Percentiles rank a stretch among this genome's conserved stretches.
Evolutionary conservation across 2,329 filamentous ascomycete genomes (phyloP).

Genomic region (Neocatenulostroma microsporum): DNA sequence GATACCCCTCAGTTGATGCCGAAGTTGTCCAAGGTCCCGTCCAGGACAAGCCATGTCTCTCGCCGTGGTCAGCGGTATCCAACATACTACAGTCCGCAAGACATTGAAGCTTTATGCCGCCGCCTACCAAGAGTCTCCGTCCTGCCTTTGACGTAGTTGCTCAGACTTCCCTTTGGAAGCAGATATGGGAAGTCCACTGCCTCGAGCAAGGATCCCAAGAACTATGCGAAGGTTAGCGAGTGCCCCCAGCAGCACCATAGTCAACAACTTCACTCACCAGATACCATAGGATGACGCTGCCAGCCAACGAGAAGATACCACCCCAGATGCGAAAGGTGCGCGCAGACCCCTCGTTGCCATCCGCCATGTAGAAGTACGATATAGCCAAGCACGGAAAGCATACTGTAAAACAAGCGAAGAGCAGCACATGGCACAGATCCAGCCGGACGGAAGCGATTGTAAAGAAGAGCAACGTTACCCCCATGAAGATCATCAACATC

Average conservation of each 20-base stretch:
- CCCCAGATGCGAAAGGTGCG: conserved; percentile 8
- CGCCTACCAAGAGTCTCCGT: conserved; percentile 1
- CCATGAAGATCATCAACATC: conserved; percentile 9
- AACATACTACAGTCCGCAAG: no score
- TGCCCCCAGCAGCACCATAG: not conserved
- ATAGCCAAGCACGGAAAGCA: conserved; percentile 14
- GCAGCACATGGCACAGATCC: conserved; percentile 16
- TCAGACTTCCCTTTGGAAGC: conserved; percentile 15
- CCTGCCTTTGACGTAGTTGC: conserved; percentile 13
- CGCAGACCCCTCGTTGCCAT: conserved; percentile 6
- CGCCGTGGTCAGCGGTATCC: no score
- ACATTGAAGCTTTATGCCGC: conserved; percentile 1
- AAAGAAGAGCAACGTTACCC: conserved; percentile 14
- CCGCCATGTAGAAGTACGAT: conserved; percentile 11
- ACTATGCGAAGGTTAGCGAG: not conserved
- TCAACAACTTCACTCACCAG: conserved; percentile 6
- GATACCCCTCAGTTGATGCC: no score
- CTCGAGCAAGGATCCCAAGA: conserved; percentile 7
- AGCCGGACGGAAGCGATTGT: conserved; percentile 14
- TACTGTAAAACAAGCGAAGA: conserved; percentile 15
- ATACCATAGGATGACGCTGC: conserved; percentile 13
- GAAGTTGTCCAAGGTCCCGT: no score
- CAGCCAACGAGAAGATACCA: conserved; percentile 10
- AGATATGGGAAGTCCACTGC: conserved; percentile 15
- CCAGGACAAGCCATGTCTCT: no score